Evolutionary conservation across 176 grass and related monocot genomes (phyloP), one percentile per base, ranked within the genome.

Genomic region (Oryza meyeriana): DNA sequence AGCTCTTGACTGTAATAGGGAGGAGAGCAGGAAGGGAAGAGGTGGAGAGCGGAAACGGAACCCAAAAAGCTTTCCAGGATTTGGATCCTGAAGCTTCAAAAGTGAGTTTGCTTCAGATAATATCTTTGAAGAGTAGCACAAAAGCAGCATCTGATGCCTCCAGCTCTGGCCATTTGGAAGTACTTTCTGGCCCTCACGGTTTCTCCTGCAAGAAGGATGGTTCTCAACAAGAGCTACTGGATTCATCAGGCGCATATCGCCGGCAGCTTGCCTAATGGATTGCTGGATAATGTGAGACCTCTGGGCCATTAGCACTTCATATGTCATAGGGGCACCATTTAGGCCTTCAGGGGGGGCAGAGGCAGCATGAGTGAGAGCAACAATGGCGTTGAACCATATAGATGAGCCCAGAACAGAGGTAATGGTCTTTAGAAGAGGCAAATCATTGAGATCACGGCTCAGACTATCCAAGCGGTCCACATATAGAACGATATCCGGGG

Each of bases 71-170:
- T 96, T 96, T 77, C 77, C 82, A 71, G 89, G 89, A 79, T 85
- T 90, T 71, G 87, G 76, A 87, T 98, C 95, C 76, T 95, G 92
- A 83, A 94, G 80, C 77, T 92, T 94, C 81, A 96, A 61, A 68
- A 99, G 85, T 61, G 83, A 85, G 85, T 99, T 92, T 33, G 87
- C 93, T 86, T 96, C 93, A 27, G 91, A 96, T 32, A 99, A 83
- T 85, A 99, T 96, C 91, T 99, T 99, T 36, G 97, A 96, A 39
- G 93, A 95, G 83, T 89, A 96, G 77, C 93, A 99, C 71, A 96
- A 69, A 29, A 99, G 85, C 14, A 99, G 70, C 97, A 99, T 88
- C 59, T 94, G 85, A 61, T 90, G 87, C 61, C 91, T 85, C 97
- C 97, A 99, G 62, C 85, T 90, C 71, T 86, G 79, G n/a, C 93